Evolutionary conservation across 2,329 filamentous ascomycete species (phyloP).

Genomic region (Aaosphaeria pasadenensis): DNA sequence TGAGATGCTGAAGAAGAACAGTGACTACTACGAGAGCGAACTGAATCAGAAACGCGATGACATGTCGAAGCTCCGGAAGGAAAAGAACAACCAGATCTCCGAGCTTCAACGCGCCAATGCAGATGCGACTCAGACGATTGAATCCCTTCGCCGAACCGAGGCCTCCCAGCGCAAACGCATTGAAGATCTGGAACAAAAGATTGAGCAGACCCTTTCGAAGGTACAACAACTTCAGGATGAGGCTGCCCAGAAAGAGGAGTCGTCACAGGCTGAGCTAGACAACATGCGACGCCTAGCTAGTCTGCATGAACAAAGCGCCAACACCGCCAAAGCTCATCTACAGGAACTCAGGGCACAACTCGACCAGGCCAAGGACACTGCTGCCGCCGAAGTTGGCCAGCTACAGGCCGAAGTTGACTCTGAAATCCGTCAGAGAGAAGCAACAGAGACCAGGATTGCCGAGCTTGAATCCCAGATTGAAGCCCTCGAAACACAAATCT

Average conservation of each 20-base stretch:
- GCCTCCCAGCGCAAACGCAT: conserved; percentile 76
- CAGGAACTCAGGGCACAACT: conserved; percentile 65
- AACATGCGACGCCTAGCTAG: conserved; percentile 77
- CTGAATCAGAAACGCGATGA: conserved; percentile 87
- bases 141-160: conserved; percentile 76
- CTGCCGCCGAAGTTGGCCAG: conserved; percentile 55
- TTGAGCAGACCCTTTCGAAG: conserved; percentile 76
- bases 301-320: conserved; percentile 72
- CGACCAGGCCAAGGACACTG: conserved; percentile 65
- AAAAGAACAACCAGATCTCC: conserved; percentile 85
- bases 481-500: conserved; percentile 55
- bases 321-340: conserved; percentile 68
- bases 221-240: conserved; percentile 85
- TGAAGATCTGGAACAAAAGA: conserved; percentile 79
- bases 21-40: conserved; percentile 90
- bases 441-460: conserved; percentile 60
- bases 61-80: conserved; percentile 85
- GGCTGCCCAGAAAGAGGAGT: conserved; percentile 76
- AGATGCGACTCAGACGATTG: conserved; percentile 73
- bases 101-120: conserved; percentile 87
- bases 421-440: conserved; percentile 57
- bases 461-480: conserved; percentile 65
- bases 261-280: conserved; percentile 82
- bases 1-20: conserved; percentile 81
- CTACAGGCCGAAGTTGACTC: conserved; percentile 50